Evolutionary conservation across 371 early-diverging fungal genomes (phyloP), one percentile per base, ranked within the genome.

Genomic region (Phascolomyces articulosus): DNA sequence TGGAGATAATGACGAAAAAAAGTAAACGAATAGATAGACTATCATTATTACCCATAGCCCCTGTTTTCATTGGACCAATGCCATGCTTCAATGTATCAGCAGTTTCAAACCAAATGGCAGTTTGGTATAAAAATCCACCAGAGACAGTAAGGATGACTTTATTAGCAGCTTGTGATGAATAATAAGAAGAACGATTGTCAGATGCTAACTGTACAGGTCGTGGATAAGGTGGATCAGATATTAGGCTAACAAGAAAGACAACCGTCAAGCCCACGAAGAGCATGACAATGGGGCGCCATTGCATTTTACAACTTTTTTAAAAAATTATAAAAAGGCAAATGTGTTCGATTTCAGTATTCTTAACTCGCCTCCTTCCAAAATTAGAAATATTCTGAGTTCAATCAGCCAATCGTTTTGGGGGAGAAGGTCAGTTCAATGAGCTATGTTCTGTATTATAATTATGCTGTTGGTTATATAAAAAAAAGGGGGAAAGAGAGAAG

Each of bases 261-360:
- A 74, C 64, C 28, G 66, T 61, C 13, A 78, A 4, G 18, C 82
- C 82, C 40, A 69, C 66, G 40, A 72, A 15, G 23, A 82, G 51
- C 47, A 82, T 27, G 40, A 72, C 64, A 49, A 78, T 55, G 29
- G 74, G 64, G 18, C 82, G 77, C 82, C 82, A 82, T 77, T 78
- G 74, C 82, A 82, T 82, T 29, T 29, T 72, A 9, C 26, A 49
- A 41, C 18, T 41, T 16, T 41, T 38, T 9, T 6, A 9, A 38
- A 38, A 38, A 38, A 38, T 6, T 38, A 6, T 38, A 38, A 38
- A 38, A n/a, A n/a, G n/a, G n/a, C n/a, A n/a, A n/a, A n/a, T n/a
- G n/a, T n/a, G n/a, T n/a, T n/a, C n/a, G n/a, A n/a, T n/a, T n/a
- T n/a, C n/a, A n/a, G n/a, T n/a, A n/a, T n/a, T n/a, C n/a, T n/a